Base-by-base conservation (phyloP, 2,329 filamentous ascomycete genomes). In the Trichoderma atroviride region DNA sequence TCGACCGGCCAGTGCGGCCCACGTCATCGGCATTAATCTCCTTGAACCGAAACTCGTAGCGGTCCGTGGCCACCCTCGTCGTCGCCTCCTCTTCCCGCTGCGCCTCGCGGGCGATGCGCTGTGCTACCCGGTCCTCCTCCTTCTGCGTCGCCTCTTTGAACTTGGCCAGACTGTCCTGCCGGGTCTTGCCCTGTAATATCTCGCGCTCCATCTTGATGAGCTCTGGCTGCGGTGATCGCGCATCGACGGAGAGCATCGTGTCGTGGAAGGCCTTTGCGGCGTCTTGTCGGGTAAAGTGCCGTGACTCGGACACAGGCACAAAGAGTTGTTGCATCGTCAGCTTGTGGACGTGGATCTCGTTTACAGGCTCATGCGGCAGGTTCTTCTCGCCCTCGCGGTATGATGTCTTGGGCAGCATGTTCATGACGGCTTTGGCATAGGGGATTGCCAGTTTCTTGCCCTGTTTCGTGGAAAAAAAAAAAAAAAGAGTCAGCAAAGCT, bases 341-440 rank as follows among this genome's bases (percentile, higher is more conserved):
- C 61, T 83, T 83, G 78, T 90, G 88, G n/a, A 88, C 83, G 74
- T 88, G 84, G 24, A 91, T 80, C 77, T 90, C 88, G 77, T 90
- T 90, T 78, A 90, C 87, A 27, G 86, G 82, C 79, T 91, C 87
- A 74, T 88, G 86, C 0, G 83, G 80, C 22, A 60, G 31, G 5
- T 79, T 78, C 79, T 82, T 87, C 81, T 74, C 84, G 76, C 74
- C 83, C 76, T 67, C 84, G 83, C 70, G 85, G 79, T 76, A 89
- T 78, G 82, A 81, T n/a, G 88, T 92, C 67, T 85, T 86, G 3
- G 93, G 94, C 5, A 98, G 83, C 94, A 97, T 97, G 40, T 83
- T 81, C 74, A 93, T 84, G 29, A 98, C 85, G 13, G 93, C 92
- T 69, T 87, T 86, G 29, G 91, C 86, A 79, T 97, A 97, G 14